A percentile compares a stretch with the other conserved stretches of the same genome.
These are phyloP conservation scores for Lachnellula arida DNA, from an alignment of 2,329 filamentous ascomycete genomes.

Conservation along the genomic window DNA sequence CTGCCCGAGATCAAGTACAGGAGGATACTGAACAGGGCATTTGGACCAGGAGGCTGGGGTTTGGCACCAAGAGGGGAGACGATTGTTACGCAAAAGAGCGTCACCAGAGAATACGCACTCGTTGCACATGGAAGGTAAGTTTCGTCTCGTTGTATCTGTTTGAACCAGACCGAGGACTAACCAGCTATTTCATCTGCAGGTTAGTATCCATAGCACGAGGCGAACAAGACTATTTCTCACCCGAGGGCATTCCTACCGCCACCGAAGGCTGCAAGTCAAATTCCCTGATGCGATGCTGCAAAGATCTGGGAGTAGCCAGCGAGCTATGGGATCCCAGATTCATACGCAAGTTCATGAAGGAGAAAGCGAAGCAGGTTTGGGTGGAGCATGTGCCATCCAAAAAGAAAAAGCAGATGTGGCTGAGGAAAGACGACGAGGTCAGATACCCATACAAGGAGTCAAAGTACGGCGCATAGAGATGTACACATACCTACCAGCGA, in stretches of 20 bases:
- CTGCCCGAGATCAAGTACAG: conserved; percentile 98
- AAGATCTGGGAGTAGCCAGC: conserved; percentile 89
- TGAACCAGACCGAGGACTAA: neutral
- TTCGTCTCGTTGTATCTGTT: neutral
- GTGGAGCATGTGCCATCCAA: conserved; percentile 84
- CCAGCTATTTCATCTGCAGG: conserved; percentile 41
- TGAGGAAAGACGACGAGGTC: conserved; percentile 76
- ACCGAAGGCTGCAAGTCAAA: conserved; percentile 98
- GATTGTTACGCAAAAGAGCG: conserved; percentile 48
- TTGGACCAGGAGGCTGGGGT: conserved; percentile 95
- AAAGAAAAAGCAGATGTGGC: conserved; percentile 84
- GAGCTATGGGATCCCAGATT: conserved; percentile 96
- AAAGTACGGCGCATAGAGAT: conserved; percentile 29
- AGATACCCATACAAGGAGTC: conserved; percentile 55
- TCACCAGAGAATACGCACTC: conserved; percentile 90
- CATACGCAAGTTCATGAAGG: conserved; percentile 75
- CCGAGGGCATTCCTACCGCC: conserved; percentile 86
- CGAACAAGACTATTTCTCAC: conserved; percentile 88
- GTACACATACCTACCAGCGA: neutral
- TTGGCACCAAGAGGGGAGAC: conserved; percentile 81
- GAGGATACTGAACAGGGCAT: conserved; percentile 81
- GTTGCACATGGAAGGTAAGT: conserved; percentile 80
- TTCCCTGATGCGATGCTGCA: conserved; percentile 96
- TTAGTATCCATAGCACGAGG: conserved; percentile 89
- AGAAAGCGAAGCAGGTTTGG: conserved; percentile 74